Base-by-base conservation (phyloP, 2,329 filamentous ascomycete species). In the Aspergillus sp. region DNA sequence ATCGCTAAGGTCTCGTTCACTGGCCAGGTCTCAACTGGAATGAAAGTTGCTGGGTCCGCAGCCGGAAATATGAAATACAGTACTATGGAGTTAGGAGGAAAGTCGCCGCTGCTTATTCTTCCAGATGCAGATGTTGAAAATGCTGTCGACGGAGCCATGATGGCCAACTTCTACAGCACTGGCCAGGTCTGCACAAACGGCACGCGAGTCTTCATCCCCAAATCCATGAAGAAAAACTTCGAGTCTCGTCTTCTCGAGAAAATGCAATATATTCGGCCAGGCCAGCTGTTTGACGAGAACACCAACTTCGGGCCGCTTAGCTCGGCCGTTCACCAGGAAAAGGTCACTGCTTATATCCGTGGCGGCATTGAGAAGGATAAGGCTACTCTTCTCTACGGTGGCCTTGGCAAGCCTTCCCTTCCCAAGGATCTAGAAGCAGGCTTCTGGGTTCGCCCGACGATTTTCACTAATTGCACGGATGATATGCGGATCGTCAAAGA, bases 101-200 rank as follows among this genome's bases (percentile, higher is more conserved):
- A 96, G 78, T 91, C 88, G 59, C 90, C 91, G 0, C 80, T 91
- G 43, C 80, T 96, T 51, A 82, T 96, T 47, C 84, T 96, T 1
- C 90, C 90, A 1, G 91, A 96, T 68, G 90, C 89, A 15, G 85
- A 91, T 52, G 74, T 93, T 19, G 87, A 90, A 46, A 85, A 86
- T 67, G 92, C 92, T n/a, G 92, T 91, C 35, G 88, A 96, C 68
- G 89, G 90, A 31, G 91, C 91, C 62, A 93, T 96, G 89, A 91
- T 96, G 81, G 92, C 91, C 66, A 96, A 96, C 75, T 96, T 96
- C 78, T 96, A 90, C 81, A 92, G 89, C 64, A 90, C 90, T 0
- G 92, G 92, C 31, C 92, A 96, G 75, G 91, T 96, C 51, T 96
- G 92, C 82, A 96, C 92, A 51, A 96, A 96, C 72, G 92, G 92